phyloP scores from a whole-genome alignment of 2,329 filamentous ascomycete genomes.

The Annulohypoxylon truncatum region DNA sequence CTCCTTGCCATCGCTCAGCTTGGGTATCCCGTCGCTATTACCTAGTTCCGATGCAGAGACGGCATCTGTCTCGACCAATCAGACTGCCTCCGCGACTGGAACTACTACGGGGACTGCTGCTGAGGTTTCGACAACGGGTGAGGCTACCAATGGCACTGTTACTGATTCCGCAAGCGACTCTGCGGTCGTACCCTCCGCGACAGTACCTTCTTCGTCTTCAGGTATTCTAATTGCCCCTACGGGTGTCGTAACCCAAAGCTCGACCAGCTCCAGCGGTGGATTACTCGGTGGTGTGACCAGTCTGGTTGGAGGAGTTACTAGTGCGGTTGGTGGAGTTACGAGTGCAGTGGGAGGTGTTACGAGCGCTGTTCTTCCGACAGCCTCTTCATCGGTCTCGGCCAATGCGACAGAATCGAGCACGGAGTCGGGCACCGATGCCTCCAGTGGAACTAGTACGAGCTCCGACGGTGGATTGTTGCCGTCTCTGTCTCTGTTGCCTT shows the following conservation, averaged over 20 bases:
- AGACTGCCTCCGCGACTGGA: conserved; percentile 1
- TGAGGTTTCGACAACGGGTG: conserved; percentile 15
- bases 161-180: conserved; percentile 24
- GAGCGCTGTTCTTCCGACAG: conserved; percentile 27
- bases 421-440: conserved; percentile 10
- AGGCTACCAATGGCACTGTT: conserved; percentile 7
- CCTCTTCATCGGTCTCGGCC: conserved; percentile 18
- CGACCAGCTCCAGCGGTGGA: conserved; percentile 38
- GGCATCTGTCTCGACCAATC: conserved; percentile 12
- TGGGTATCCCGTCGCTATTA: conserved; percentile 31
- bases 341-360: conserved; percentile 28
- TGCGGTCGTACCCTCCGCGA: conserved; percentile 20
- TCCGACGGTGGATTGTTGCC: conserved; percentile 28
- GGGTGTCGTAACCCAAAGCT: conserved; percentile 43
- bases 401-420: conserved; percentile 39
- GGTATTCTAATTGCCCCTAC: conserved; percentile 47
- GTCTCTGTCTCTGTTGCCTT: conserved; percentile 24
- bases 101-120: conserved; percentile 22
- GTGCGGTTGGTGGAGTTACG: conserved; percentile 29
- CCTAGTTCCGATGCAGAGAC: conserved; percentile 8
- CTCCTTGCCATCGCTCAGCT: conserved; percentile 37
- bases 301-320: conserved; percentile 32
- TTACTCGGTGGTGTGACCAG: conserved; percentile 39
- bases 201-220: conserved; percentile 38
- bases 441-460: conserved; percentile 12